These are phyloP conservation scores for Raddia guianensis DNA, from an alignment of 176 grass and related monocot genomes.

Conservation along the genomic window DNA sequence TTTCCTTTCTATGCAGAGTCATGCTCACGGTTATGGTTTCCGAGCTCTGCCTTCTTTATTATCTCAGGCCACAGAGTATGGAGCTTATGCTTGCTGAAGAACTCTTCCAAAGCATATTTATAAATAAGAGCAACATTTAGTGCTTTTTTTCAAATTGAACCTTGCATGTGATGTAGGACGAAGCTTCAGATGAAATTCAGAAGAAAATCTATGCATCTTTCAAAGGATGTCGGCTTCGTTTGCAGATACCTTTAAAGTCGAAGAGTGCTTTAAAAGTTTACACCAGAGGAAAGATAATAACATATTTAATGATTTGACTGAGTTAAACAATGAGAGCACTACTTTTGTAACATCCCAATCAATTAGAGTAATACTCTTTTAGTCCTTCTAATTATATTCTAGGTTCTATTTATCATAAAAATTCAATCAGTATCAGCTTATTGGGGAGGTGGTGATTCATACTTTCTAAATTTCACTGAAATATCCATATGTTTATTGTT, in stretches of 20 bases:
- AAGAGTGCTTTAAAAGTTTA: conserved; percentile 80
- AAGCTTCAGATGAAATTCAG: conserved; percentile 61
- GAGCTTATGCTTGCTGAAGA: conserved; percentile 82
- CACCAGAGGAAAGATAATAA: conserved; percentile 91
- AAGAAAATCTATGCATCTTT: conserved; percentile 64
- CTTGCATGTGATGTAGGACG: conserved; percentile 53
- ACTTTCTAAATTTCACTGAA: conserved; percentile 12
- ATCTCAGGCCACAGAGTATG: conserved; percentile 70
- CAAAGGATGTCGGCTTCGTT: conserved; percentile 78
- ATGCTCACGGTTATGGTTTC: conserved; percentile 8
- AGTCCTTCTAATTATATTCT: conserved; percentile 18
- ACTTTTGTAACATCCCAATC: conserved; percentile 53
- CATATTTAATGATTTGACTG: conserved; percentile 81
- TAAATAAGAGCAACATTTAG: conserved; percentile 9
- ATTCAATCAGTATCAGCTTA: conserved; percentile 26
- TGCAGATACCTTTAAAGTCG: conserved; percentile 64
- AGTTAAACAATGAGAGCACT: conserved; percentile 59
- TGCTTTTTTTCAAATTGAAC: conserved; percentile 41
- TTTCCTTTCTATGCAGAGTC: conserved; percentile 17
- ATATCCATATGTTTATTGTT: conserved; percentile 24
- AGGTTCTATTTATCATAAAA: conserved; percentile 9
- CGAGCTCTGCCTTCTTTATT: conserved; percentile 48
- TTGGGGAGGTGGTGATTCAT: conserved; percentile 17
- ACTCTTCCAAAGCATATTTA: conserved; percentile 84
- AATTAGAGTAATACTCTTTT: conserved; percentile 62